Evolutionary conservation across 495 filamentous ascomycete genomes (phyloP).

Genomic region (Aspergillus saccharolyticus): DNA sequence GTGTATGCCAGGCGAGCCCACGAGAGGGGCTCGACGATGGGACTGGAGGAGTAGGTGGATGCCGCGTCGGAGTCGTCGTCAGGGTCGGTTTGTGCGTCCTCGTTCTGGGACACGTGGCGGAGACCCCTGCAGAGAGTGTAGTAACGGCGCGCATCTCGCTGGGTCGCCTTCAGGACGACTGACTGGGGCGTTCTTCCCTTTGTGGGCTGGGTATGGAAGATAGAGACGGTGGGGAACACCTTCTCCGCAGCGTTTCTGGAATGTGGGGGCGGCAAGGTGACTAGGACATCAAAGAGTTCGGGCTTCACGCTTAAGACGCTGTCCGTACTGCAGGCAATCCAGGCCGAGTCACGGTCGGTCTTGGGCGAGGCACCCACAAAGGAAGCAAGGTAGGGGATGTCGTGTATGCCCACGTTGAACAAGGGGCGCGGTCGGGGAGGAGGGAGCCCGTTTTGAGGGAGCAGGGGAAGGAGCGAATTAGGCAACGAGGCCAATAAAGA

Average conservation of each 20-base stretch:
- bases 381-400: slow-evolving; percentile 70
- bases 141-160: slow-evolving; percentile 82
- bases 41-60: slow-evolving; percentile 43
- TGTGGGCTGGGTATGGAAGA: slow-evolving; percentile 23
- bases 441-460: slow-evolving; percentile 35
- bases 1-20: slow-evolving; percentile 88
- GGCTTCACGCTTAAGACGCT: slow-evolving; percentile 81
- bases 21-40: slow-evolving; percentile 69
- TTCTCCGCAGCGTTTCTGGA: slow-evolving; percentile 52
- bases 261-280: slow-evolving; percentile 67
- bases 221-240: slow-evolving; percentile 65
- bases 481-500: slow-evolving; percentile 80
- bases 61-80: slow-evolving; percentile 39
- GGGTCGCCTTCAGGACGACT: slow-evolving; percentile 69
- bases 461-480: slow-evolving; percentile 60
- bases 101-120: slow-evolving; percentile 42
- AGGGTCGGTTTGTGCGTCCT: slow-evolving; percentile 17
- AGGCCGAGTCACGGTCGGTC: slow-evolving; percentile 57
- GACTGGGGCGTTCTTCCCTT: slow-evolving; percentile 26
- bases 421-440: slow-evolving; percentile 71
- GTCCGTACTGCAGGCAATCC: slow-evolving; percentile 94
- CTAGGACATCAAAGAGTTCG: slow-evolving; percentile 79
- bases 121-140: slow-evolving; percentile 64
- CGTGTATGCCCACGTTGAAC: slow-evolving; percentile 87
- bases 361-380: slow-evolving; percentile 23